These are phyloP conservation scores for Xylariomycetidae sp. DNA, from an alignment of 2,329 filamentous ascomycete species.

Conservation along the genomic window DNA sequence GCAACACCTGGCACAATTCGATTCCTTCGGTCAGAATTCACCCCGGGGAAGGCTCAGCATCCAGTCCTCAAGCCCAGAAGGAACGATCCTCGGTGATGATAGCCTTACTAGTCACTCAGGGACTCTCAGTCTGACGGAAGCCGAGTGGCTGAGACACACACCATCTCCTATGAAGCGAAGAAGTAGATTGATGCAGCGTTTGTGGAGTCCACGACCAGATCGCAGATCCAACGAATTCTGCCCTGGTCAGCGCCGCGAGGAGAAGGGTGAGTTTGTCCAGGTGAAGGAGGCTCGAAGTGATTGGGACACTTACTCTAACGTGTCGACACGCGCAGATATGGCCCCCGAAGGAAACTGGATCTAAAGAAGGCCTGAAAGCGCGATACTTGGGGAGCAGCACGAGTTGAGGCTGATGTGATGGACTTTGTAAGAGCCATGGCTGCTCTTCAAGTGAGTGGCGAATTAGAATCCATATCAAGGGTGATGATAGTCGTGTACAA, in stretches of 20 bases:
- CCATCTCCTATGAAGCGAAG: constrained; percentile 20
- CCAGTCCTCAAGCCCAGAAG: constrained; percentile 8
- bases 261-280: background rate
- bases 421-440: too few species aligned
- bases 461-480: too few species aligned
- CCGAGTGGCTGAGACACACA: constrained; percentile 25
- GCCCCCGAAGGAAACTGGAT: background rate
- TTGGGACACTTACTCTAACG: too few species aligned
- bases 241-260: background rate
- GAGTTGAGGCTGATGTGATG: too few species aligned
- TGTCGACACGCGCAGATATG: background rate
- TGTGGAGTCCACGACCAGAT: constrained; percentile 18
- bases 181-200: constrained; percentile 6
- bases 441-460: too few species aligned
- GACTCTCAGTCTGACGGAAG: constrained; percentile 21
- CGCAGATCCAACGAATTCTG: constrained; percentile 3
- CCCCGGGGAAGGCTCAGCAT: too few species aligned
- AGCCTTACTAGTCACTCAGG: too few species aligned
- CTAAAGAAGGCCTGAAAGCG: too few species aligned
- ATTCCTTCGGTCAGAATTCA: too few species aligned
- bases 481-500: too few species aligned
- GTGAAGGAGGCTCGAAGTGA: background rate
- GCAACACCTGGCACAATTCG: constrained; percentile 22
- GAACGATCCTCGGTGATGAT: too few species aligned
- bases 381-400: too few species aligned